Percentiles rank a stretch among this genome's conserved stretches.
Evolutionary conservation across 1,284 basidiomycete species (phyloP).

Genomic region (Puccinia sorghi): DNA sequence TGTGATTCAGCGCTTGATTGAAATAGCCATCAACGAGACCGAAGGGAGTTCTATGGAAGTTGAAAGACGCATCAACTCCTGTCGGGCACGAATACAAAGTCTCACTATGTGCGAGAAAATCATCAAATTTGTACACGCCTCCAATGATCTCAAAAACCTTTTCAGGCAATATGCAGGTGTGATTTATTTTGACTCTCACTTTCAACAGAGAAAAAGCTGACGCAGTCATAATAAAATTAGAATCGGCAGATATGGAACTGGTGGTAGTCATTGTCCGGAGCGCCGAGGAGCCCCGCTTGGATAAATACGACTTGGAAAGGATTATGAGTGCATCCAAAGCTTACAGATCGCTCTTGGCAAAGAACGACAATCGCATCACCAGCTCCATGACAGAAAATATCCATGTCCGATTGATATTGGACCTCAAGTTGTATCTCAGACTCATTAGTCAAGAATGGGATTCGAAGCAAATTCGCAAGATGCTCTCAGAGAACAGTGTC

Average conservation of each 20-base stretch:
- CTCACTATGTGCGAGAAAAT: slow-evolving; percentile 54
- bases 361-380: slow-evolving; percentile 50
- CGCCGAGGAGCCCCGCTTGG: slow-evolving; percentile 54
- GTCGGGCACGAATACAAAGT: slow-evolving; percentile 52
- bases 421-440: slow-evolving; percentile 53
- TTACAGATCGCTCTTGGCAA: slow-evolving; percentile 52
- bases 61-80: slow-evolving; percentile 51
- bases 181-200: background rate
- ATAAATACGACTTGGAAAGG: slow-evolving; percentile 54
- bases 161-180: slow-evolving; percentile 53
- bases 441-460: slow-evolving; percentile 53
- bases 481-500: slow-evolving; percentile 53
- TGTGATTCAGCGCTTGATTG: slow-evolving; percentile 52
- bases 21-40: slow-evolving; percentile 48
- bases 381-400: slow-evolving; percentile 52
- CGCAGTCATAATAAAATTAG: slow-evolving; percentile 29
- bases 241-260: slow-evolving; percentile 53
- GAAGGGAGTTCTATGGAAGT: slow-evolving; percentile 52
- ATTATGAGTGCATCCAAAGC: slow-evolving; percentile 51
- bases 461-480: slow-evolving; percentile 51
- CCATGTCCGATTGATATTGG: slow-evolving; percentile 54
- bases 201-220: slow-evolving; percentile 1
- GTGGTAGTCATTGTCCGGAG: slow-evolving; percentile 55
- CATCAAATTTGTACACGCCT: slow-evolving; percentile 52
- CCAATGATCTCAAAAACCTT: slow-evolving; percentile 52